A percentile compares a stretch with the other conserved stretches of the same genome.
Conservation (phyloP, 2,329 filamentous ascomycete species). For the Fusarium tanahbumbuense region DNA sequence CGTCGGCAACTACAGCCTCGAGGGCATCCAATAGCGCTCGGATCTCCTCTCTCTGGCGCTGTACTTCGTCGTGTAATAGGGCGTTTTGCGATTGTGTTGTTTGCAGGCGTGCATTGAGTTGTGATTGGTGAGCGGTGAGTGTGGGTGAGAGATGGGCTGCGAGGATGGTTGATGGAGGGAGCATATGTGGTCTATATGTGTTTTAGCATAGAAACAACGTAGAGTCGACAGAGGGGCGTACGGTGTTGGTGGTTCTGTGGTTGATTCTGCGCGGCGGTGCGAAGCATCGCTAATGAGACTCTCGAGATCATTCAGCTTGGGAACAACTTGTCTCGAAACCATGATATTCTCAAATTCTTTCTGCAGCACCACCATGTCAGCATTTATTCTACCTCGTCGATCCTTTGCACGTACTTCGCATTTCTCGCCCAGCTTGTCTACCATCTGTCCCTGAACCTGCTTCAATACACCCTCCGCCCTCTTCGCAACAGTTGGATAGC, state of each 20-base stretch:
- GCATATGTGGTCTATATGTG: conserved; percentile 62
- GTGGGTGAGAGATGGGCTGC: conserved; percentile 66
- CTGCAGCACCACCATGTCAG: conserved; percentile 44
- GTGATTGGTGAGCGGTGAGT: conserved; percentile 63
- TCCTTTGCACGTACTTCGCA: conserved; percentile 57
- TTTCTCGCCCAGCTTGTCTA: conserved; percentile 64
- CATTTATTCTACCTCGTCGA: neutral
- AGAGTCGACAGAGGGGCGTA: conserved; percentile 48
- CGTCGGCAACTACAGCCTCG: conserved; percentile 65
- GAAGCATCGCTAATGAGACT: conserved; percentile 64
- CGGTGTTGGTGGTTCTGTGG: conserved; percentile 57
- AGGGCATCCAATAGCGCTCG: conserved; percentile 61
- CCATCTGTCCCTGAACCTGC: conserved; percentile 69
- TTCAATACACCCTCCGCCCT: conserved; percentile 63
- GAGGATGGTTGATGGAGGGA: conserved; percentile 64
- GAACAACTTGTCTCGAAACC: conserved; percentile 63
- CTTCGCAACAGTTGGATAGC: conserved; percentile 70
- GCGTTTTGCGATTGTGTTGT: conserved; percentile 69
- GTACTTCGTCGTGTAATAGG: conserved; percentile 62
- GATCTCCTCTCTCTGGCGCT: conserved; percentile 66
- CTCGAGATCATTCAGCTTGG: conserved; percentile 70
- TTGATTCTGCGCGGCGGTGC: conserved; percentile 38
- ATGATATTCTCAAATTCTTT: conserved; percentile 69
- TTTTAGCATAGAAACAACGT: conserved; percentile 7
- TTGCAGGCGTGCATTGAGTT: conserved; percentile 68